A percentile compares a stretch with the other conserved stretches of the same genome.
phyloP scores from a whole-genome alignment of 2,329 filamentous ascomycete genomes.

The Leptographium radiaticola region DNA sequence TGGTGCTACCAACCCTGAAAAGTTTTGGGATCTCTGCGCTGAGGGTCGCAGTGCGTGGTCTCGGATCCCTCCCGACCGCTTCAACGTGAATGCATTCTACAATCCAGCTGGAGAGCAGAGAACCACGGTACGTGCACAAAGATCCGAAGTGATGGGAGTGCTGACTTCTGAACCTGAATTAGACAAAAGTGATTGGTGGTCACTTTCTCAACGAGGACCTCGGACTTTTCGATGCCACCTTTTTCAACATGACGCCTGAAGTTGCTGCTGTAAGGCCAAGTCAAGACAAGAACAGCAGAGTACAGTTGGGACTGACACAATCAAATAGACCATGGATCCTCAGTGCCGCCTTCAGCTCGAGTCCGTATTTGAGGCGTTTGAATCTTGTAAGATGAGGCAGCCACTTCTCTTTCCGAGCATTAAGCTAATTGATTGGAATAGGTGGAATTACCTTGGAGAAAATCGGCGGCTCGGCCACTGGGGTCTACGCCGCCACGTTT shows the following conservation, averaged over 20 bases:
- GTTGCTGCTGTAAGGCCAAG: conserved; percentile 15
- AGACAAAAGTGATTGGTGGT: conserved; percentile 17
- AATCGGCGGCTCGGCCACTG: conserved; percentile 10
- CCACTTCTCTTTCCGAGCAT: neutral
- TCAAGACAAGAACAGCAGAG: neutral
- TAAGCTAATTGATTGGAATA: neutral
- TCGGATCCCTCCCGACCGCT: conserved; percentile 16
- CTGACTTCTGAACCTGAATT: conserved; percentile 8
- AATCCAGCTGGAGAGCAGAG: neutral
- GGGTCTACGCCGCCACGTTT: conserved; percentile 13
- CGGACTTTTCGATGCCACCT: conserved; percentile 15
- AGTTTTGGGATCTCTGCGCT: conserved; percentile 18
- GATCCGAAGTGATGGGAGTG: neutral
- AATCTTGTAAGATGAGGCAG: conserved; percentile 7
- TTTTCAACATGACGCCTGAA: conserved; percentile 16
- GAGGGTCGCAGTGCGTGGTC: conserved; percentile 7
- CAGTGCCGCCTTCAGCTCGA: conserved; percentile 11
- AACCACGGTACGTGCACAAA: conserved; percentile 5
- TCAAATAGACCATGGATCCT: conserved; percentile 9
- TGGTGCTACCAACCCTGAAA: conserved; percentile 16
- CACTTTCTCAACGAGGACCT: conserved; percentile 17
- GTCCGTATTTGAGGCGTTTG: conserved; percentile 16
- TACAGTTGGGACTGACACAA: neutral
- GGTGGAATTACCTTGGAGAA: conserved; percentile 13
- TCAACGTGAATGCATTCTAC: conserved; percentile 22